phyloP scores from a whole-genome alignment of 345 rosid species.

The Toxicodendron radicans region DNA sequence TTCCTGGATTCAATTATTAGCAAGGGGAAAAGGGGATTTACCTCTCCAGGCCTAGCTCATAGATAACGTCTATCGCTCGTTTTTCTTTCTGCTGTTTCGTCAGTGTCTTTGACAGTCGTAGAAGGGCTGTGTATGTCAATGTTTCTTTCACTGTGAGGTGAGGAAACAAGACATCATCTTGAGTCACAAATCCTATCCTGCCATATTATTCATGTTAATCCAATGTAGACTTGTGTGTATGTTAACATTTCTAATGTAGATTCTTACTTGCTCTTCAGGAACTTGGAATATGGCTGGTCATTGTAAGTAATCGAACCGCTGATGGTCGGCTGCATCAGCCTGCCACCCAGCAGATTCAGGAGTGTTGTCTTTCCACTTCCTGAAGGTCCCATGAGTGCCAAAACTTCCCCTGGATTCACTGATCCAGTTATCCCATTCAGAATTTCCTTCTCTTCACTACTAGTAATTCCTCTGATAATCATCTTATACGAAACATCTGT shows the following conservation, averaged over 20 bases:
- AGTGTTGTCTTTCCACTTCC: constrained; percentile 97
- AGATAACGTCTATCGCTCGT: constrained; percentile 75
- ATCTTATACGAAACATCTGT: constrained; percentile 77
- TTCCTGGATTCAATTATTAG: not conserved
- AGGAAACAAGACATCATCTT: constrained; percentile 92
- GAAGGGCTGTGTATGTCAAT: constrained; percentile 73
- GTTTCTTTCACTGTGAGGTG: constrained; percentile 97
- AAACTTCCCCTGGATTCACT: constrained; percentile 84
- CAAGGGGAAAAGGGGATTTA: constrained; percentile 23
- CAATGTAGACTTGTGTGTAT: not conserved
- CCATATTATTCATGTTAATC: constrained; percentile 16
- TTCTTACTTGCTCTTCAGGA: constrained; percentile 78
- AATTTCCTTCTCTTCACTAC: constrained; percentile 61
- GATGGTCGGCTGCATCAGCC: constrained; percentile 46
- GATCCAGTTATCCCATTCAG: constrained; percentile 78
- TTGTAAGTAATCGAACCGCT: constrained; percentile 85
- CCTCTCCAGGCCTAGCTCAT: constrained; percentile 94
- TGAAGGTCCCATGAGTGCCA: constrained; percentile 99
- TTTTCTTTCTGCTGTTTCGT: constrained; percentile 71
- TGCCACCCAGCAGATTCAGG: constrained; percentile 76
- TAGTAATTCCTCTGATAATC: constrained; percentile 59
- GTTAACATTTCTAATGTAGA: not conserved
- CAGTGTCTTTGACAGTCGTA: constrained; percentile 71
- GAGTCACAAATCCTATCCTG: constrained; percentile 99
- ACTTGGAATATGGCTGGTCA: constrained; percentile 75